Percentiles rank a stretch among this genome's conserved stretches.
These are phyloP conservation scores for Sugiyamaella novakii DNA, from an alignment of 1,139 yeast species.

Conservation along the genomic window DNA sequence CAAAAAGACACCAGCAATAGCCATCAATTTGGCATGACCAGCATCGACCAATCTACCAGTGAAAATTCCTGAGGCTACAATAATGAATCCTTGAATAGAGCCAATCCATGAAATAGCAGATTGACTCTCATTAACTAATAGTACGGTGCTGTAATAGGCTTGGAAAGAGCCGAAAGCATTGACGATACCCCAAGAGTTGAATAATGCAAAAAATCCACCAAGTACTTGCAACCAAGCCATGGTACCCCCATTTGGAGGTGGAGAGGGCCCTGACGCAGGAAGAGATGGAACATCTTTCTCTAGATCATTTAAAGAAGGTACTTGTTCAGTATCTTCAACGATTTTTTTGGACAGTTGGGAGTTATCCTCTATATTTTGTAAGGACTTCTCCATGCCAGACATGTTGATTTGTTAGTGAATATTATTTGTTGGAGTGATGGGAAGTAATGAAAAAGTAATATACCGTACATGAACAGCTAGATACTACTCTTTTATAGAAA, in stretches of 20 bases:
- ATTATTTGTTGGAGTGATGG: no score
- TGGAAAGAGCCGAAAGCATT: constrained; percentile 66
- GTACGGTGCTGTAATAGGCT: constrained; percentile 54
- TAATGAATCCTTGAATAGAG: constrained; percentile 56
- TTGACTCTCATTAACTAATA: constrained; percentile 47
- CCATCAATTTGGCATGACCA: constrained; percentile 36
- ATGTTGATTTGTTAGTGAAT: no score
- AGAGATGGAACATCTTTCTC: constrained; percentile 4
- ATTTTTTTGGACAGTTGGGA: constrained; percentile 2
- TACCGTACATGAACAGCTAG: no score
- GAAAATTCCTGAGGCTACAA: constrained; percentile 53
- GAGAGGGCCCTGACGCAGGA: background rate
- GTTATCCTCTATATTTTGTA: background rate
- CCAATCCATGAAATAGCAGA: constrained; percentile 66
- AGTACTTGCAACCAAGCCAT: constrained; percentile 40
- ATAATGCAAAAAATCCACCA: constrained; percentile 51
- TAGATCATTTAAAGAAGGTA: background rate
- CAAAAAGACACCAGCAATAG: constrained; percentile 51
- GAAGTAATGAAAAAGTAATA: no score
- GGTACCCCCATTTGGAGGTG: constrained; percentile 40
- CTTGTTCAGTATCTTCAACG: background rate
- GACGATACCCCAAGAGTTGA: constrained; percentile 60
- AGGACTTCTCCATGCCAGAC: no score
- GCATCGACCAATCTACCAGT: constrained; percentile 63
- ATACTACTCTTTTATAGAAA: no score